Evolutionary conservation across 805 yeast genomes (phyloP), one percentile per base, ranked within the genome.

Genomic region (Starmerella asiatica): DNA sequence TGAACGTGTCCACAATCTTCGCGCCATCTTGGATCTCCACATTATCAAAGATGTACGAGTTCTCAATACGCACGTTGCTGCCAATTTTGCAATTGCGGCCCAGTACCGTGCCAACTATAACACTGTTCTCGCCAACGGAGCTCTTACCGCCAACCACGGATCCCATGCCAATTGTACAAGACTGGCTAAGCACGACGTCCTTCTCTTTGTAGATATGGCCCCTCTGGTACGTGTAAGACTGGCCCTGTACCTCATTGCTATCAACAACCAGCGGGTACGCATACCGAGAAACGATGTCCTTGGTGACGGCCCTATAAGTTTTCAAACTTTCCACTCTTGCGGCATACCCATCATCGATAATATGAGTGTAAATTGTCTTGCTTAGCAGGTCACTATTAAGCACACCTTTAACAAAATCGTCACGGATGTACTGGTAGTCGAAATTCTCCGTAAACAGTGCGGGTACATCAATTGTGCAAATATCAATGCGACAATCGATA

Each of bases 271-370:
- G 64, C 20, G 98, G 98, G 54, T 84, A 88, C 44, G 88, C 71
- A 83, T 94, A 91, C 56, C 97, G 75, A 18, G 85, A 84, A 39
- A 91, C 64, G 30, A 86, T 73, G 57, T 91, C 97, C 59, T 82
- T 91, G 14, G 93, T 73, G 14, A 91, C 75, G 9, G 94, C 86
- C 56, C 80, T 88, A 59, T 86, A 91, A 0, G 97, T 84, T 55
- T 82, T 82, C 78, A 91, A 79, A 56, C 88, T 79, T 55, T 86
- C 93, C n/a, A 84, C 97, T 56, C 98, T 73, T 1, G 94, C 91
- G 21, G 94, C 94, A 55, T 85, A 86, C 43, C 79, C 77, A 39
- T 75, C 77, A 37, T 72, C 75, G 16, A 91, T 71, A 33, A 86
- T 73, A 55, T 83, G 85, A 0, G 94, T 84, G 59, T 88, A 88